phyloP scores from a whole-genome alignment of 2,329 filamentous ascomycete genomes.

The Coniella vitis region DNA sequence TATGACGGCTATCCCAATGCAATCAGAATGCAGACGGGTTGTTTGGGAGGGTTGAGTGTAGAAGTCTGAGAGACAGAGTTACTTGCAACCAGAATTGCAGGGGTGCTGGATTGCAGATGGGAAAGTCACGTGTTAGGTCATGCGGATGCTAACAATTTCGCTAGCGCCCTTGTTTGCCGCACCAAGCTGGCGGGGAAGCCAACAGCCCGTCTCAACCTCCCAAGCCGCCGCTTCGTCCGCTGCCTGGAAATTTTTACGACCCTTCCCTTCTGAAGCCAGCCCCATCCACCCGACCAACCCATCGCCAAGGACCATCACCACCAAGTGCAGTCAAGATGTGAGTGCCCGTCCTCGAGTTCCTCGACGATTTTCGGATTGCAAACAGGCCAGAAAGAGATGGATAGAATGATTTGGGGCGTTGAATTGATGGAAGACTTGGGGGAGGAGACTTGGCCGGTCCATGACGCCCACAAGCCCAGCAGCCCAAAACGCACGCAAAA shows the following conservation, averaged over 20 bases:
- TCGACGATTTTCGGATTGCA: constrained; percentile 7
- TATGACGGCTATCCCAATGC: too few relatives aligned
- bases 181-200: constrained; percentile 9
- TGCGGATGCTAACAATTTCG: constrained; percentile 15
- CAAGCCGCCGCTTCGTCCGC: constrained; percentile 12
- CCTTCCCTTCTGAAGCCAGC: constrained; percentile 17
- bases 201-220: constrained; percentile 9
- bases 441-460: background rate
- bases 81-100: background rate
- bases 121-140: constrained; percentile 14
- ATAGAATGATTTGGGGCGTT: constrained; percentile 2
- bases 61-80: too few relatives aligned
- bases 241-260: constrained; percentile 16
- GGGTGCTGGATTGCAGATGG: background rate
- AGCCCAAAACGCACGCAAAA: background rate
- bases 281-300: constrained; percentile 15
- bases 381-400: constrained; percentile 8
- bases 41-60: background rate
- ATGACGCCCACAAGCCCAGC: constrained; percentile 9
- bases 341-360: constrained; percentile 21
- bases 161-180: constrained; percentile 4
- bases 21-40: background rate
- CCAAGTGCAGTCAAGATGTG: constrained; percentile 33
- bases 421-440: constrained; percentile 9
- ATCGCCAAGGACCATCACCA: constrained; percentile 30